phyloP scores from a whole-genome alignment of 495 filamentous ascomycete species.

The Aspergillus nanangensis region DNA sequence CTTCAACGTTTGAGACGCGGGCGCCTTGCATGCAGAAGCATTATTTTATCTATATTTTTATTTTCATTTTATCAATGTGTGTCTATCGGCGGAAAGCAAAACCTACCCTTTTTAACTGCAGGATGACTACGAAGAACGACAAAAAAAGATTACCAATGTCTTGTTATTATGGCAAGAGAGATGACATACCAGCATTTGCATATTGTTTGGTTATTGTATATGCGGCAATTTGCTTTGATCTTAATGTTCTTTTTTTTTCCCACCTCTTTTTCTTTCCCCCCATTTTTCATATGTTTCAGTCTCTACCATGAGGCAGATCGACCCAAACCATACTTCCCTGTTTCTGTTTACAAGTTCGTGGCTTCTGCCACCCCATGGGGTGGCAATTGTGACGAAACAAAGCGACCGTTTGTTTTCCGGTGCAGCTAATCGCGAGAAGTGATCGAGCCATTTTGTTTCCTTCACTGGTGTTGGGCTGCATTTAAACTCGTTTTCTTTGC shows the following conservation, averaged over 20 bases:
- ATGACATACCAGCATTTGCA: constrained; percentile 27
- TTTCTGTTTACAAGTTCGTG: constrained; percentile 1
- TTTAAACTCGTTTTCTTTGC: not conserved
- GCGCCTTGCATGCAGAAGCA: constrained; percentile 38
- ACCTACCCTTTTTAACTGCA: constrained; percentile 11
- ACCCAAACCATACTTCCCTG: constrained; percentile 5
- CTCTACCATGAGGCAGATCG: not conserved
- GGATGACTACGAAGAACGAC: constrained; percentile 21
- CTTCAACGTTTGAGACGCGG: constrained; percentile 26
- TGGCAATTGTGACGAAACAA: not conserved
- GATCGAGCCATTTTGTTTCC: too few relatives aligned
- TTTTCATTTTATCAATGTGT: constrained; percentile 20
- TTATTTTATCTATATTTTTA: constrained; percentile 24
- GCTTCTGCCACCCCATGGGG: too few relatives aligned
- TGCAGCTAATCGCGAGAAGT: too few relatives aligned
- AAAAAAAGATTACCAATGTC: constrained; percentile 31
- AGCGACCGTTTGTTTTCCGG: too few relatives aligned
- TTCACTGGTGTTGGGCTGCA: too few relatives aligned
- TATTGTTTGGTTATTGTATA: not conserved
- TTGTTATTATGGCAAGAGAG: constrained; percentile 31
- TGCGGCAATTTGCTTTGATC: not conserved
- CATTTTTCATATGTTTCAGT: not conserved
- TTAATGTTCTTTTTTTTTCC: not conserved
- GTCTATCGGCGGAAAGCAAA: constrained; percentile 16
- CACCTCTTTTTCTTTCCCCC: not conserved